phyloP scores from a whole-genome alignment of 495 filamentous ascomycete species.

The Talaromyces nanjingensis region DNA sequence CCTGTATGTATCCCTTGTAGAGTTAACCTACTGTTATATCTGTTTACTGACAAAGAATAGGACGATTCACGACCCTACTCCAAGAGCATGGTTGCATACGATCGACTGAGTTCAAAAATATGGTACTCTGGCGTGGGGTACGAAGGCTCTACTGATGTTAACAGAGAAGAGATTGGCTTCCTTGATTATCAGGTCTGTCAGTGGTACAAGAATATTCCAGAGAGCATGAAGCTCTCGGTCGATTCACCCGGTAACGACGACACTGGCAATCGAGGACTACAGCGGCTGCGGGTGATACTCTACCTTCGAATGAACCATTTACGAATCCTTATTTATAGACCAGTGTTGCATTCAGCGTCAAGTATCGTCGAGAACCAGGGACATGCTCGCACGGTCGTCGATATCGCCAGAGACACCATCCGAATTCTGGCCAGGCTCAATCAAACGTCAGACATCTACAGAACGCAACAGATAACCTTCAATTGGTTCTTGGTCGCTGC shows the following conservation, averaged over 20 bases:
- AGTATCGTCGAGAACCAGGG: constrained; percentile 66
- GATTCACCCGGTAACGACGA: constrained; percentile 36
- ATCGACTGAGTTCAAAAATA: constrained; percentile 68
- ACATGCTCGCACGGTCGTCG: constrained; percentile 64
- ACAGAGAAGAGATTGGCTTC: constrained; percentile 61
- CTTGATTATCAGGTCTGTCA: constrained; percentile 70
- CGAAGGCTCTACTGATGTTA: constrained; percentile 45
- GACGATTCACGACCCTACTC: constrained; percentile 61
- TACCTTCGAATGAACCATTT: constrained; percentile 75
- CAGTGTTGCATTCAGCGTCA: constrained; percentile 67
- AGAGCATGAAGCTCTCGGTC: constrained; percentile 54
- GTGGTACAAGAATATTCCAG: constrained; percentile 64
- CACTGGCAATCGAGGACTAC: constrained; percentile 37
- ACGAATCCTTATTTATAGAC: constrained; percentile 74
- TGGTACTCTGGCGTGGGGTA: constrained; percentile 56
- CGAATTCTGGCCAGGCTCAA: constrained; percentile 67
- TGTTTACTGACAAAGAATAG: constrained; percentile 29
- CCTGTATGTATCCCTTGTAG: constrained; percentile 45
- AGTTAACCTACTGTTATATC: not conserved
- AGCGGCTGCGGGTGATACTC: constrained; percentile 46
- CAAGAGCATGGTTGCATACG: constrained; percentile 71
- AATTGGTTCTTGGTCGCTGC: constrained; percentile 82
- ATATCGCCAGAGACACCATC: constrained; percentile 75
- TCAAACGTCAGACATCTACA: constrained; percentile 74
- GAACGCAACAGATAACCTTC: constrained; percentile 72